Conservation (phyloP, 2,329 filamentous ascomycete species). For the Alternaria dauci region DNA sequence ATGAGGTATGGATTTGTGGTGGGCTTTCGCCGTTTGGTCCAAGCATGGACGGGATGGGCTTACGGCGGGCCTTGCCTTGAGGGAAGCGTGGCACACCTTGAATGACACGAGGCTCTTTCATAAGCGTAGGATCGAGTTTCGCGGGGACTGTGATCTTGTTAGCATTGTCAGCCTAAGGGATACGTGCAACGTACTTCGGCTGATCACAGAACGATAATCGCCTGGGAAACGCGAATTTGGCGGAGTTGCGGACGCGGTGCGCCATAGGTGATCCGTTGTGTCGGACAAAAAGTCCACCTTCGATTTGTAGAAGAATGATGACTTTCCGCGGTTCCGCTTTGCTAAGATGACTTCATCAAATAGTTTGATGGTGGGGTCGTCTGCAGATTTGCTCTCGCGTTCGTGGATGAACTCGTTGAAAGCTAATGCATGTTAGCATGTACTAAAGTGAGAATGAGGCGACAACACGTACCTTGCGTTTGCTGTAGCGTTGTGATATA, state of each 20-base stretch:
- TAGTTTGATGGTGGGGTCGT: conserved; percentile 73
- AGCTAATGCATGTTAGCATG: conserved; percentile 50
- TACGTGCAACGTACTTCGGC: conserved; percentile 53
- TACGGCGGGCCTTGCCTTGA: conserved; percentile 57
- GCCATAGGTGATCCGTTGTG: conserved; percentile 81
- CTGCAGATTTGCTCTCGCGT: conserved; percentile 70
- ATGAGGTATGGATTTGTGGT: conserved; percentile 40
- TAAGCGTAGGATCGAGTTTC: conserved; percentile 82
- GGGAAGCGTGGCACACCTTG: conserved; percentile 79
- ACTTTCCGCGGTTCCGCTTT: conserved; percentile 74
- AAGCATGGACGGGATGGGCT: conserved; percentile 57
- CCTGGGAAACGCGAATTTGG: conserved; percentile 63
- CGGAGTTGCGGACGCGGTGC: conserved; percentile 67
- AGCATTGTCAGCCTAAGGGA: conserved; percentile 18
- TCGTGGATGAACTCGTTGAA: conserved; percentile 89
- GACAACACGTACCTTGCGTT: conserved; percentile 62
- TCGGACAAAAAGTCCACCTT: conserved; percentile 71
- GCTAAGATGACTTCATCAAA: conserved; percentile 87
- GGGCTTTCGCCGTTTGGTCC: conserved; percentile 38
- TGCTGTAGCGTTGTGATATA: conserved; percentile 70
- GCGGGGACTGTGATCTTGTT: conserved; percentile 73
- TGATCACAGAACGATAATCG: conserved; percentile 62
- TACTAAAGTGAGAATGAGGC: neutral
- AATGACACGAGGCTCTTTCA: conserved; percentile 91
- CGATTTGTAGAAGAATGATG: conserved; percentile 69